Percentiles rank a stretch among this genome's conserved stretches.
phyloP scores from a whole-genome alignment of 306 rosid species.

The Dryas alaskensis region DNA sequence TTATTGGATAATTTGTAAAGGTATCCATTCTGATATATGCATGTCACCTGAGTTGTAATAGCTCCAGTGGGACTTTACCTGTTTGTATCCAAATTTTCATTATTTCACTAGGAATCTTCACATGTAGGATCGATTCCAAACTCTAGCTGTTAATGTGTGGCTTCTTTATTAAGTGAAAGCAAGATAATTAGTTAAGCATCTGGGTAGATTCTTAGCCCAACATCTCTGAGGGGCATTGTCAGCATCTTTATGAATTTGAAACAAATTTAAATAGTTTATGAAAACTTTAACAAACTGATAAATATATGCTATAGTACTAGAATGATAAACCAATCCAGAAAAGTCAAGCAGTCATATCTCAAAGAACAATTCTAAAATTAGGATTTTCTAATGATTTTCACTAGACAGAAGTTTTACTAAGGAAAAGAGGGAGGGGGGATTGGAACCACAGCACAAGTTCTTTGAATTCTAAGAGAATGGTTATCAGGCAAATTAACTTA shows the following conservation, averaged over 20 bases:
- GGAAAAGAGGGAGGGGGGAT: not conserved
- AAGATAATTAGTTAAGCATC: not conserved
- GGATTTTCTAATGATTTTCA: not conserved
- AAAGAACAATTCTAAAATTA: not conserved
- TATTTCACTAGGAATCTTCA: not conserved
- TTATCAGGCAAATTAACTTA: not conserved
- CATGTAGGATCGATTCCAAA: not conserved
- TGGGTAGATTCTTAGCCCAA: not conserved
- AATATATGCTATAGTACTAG: too few relatives aligned
- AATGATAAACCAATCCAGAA: too few relatives aligned
- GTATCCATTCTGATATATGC: not conserved
- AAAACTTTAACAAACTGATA: not conserved
- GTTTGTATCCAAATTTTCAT: not conserved
- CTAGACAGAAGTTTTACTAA: not conserved
- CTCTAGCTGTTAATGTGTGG: not conserved
- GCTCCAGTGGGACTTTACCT: not conserved
- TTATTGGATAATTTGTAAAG: not conserved
- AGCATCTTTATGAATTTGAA: not conserved
- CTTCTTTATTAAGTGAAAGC: not conserved
- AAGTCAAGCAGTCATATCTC: too few relatives aligned
- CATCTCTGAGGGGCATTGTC: not conserved
- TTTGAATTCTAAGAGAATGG: not conserved
- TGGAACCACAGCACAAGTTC: not conserved
- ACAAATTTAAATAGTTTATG: not conserved
- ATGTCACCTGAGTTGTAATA: not conserved